Conservation (phyloP, 2,329 filamentous ascomycete species). For the Microdochium paspali region DNA sequence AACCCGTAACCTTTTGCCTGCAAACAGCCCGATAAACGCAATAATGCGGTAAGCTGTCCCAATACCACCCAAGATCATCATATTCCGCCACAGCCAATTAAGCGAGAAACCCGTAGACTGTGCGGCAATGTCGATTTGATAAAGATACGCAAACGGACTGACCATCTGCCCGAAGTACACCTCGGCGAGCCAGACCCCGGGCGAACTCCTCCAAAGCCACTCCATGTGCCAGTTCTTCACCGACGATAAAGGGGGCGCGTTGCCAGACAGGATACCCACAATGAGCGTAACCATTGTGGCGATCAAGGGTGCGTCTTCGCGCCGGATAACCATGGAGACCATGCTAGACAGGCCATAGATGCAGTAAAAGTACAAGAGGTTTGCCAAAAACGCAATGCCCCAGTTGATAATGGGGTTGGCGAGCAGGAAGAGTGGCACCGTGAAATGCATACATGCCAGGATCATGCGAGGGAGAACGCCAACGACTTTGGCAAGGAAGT, state of each 20-base stretch:
- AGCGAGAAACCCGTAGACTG: constrained; percentile 33
- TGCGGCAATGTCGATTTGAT: constrained; percentile 36
- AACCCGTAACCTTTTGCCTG: constrained; percentile 20
- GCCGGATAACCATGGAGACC: constrained; percentile 41
- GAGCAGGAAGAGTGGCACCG: constrained; percentile 37
- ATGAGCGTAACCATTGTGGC: constrained; percentile 45
- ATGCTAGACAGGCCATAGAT: constrained; percentile 45
- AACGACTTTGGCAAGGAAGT: constrained; percentile 46
- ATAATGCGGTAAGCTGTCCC: constrained; percentile 34
- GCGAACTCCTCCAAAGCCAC: constrained; percentile 45
- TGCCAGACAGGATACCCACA: constrained; percentile 42
- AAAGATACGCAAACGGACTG: constrained; percentile 37
- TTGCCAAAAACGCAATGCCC: constrained; percentile 35
- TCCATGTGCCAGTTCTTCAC: constrained; percentile 42
- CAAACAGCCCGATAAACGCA: constrained; percentile 29
- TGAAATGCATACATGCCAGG: constrained; percentile 44
- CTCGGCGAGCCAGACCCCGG: constrained; percentile 47
- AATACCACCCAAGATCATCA: constrained; percentile 30
- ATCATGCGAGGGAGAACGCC: constrained; percentile 41
- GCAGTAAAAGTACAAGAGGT: constrained; percentile 47
- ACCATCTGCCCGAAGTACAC: constrained; percentile 44
- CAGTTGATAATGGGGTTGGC: constrained; percentile 40
- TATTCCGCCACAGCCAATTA: constrained; percentile 32
- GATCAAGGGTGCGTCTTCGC: constrained; percentile 47
- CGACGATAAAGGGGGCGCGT: constrained; percentile 37